Percentiles rank a stretch among this genome's conserved stretches.
These are phyloP conservation scores for Geotrichum aggregatum DNA, from an alignment of 1,139 yeast genomes.

Conservation along the genomic window DNA sequence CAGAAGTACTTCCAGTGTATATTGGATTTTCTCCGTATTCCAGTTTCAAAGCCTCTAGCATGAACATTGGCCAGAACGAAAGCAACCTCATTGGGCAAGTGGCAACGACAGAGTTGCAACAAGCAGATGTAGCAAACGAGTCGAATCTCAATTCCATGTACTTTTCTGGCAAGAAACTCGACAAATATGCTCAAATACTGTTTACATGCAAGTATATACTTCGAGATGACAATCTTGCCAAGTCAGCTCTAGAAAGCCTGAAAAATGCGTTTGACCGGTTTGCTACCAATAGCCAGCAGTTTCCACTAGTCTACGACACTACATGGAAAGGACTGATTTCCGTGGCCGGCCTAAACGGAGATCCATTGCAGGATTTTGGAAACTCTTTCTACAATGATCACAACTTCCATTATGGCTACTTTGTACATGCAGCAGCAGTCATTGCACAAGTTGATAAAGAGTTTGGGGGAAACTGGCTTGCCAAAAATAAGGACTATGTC, in stretches of 20 bases:
- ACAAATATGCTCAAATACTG: slow-evolving; percentile 68
- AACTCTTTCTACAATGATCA: slow-evolving; percentile 66
- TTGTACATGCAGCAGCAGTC: slow-evolving; percentile 68
- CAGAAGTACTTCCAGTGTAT: slow-evolving; percentile 54
- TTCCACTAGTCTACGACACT: slow-evolving; percentile 65
- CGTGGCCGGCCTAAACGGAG: slow-evolving; percentile 45
- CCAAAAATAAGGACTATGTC: slow-evolving; percentile 56
- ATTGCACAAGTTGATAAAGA: slow-evolving; percentile 58
- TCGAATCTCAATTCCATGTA: slow-evolving; percentile 54
- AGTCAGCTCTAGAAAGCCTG: slow-evolving; percentile 46
- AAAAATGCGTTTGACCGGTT: slow-evolving; percentile 54
- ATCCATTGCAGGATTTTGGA: slow-evolving; percentile 56
- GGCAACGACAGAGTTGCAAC: slow-evolving; percentile 20
- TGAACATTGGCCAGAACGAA: slow-evolving; percentile 3
- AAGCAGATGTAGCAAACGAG: slow-evolving; percentile 52
- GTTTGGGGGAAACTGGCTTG: slow-evolving; percentile 60
- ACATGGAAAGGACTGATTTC: slow-evolving; percentile 65
- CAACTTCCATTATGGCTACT: slow-evolving; percentile 73
- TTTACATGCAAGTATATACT: slow-evolving; percentile 49
- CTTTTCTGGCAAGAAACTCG: slow-evolving; percentile 64
- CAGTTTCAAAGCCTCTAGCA: slow-evolving; percentile 30
- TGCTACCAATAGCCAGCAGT: slow-evolving; percentile 48
- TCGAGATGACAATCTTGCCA: slow-evolving; percentile 22
- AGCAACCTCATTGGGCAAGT: slow-evolving; percentile 7
- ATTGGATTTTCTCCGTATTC: slow-evolving; percentile 45